Evolutionary conservation across 2,329 filamentous ascomycete species (phyloP).

Genomic region (Tolypocladium paradoxum): DNA sequence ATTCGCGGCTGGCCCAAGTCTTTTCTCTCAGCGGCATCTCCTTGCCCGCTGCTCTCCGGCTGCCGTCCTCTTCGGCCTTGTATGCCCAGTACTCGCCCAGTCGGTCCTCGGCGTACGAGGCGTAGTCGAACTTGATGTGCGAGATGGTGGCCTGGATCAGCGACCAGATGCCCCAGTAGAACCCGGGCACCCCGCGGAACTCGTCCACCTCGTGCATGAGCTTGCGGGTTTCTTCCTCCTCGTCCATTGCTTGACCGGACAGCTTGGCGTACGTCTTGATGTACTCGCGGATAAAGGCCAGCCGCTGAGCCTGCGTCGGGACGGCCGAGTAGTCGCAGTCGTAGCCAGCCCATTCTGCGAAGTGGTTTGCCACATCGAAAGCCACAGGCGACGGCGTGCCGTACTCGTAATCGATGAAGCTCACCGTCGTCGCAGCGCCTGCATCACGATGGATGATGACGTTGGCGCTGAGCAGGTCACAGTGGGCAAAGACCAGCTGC

Average conservation of each 20-base stretch:
- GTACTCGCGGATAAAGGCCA: conserved; percentile 76
- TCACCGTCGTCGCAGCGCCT: conserved; percentile 29
- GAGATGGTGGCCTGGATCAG: conserved; percentile 91
- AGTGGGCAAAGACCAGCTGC: conserved; percentile 84
- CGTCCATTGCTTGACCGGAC: conserved; percentile 31
- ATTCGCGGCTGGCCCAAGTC: conserved; percentile 52
- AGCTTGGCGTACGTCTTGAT: conserved; percentile 59
- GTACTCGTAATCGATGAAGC: conserved; percentile 98
- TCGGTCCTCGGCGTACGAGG: conserved; percentile 74
- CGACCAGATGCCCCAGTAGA: conserved; percentile 91
- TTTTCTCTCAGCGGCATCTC: conserved; percentile 65
- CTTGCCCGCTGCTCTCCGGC: conserved; percentile 36
- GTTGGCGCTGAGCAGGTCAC: conserved; percentile 92
- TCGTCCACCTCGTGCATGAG: conserved; percentile 74
- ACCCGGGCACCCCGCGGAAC: conserved; percentile 82
- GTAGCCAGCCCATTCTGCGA: conserved; percentile 96
- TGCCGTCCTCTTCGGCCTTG: conserved; percentile 64
- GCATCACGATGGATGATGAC: conserved; percentile 62
- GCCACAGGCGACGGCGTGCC: conserved; percentile 87
- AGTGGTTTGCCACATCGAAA: conserved; percentile 96
- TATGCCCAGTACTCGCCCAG: conserved; percentile 90
- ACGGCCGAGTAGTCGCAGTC: conserved; percentile 83
- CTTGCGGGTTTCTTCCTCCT: conserved; percentile 53
- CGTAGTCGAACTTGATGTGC: conserved; percentile 94
- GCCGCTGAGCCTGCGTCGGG: conserved; percentile 66